A percentile compares a stretch with the other conserved stretches of the same genome.
Conservation (phyloP, 495 filamentous ascomycete species). For the Penicillium odoratum region DNA sequence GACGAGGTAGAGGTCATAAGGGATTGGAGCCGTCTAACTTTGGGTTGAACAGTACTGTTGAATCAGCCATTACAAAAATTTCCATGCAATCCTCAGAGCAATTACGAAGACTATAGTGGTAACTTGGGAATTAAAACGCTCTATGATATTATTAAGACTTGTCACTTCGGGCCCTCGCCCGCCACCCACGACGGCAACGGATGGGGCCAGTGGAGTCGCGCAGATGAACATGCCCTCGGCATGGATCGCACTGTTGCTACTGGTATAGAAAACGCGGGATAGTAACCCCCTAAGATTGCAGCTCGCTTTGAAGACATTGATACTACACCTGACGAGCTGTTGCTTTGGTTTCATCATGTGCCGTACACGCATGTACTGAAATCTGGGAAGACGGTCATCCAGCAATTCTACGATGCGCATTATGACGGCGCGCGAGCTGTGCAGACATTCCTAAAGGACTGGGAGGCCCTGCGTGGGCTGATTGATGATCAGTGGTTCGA, state of each 20-base stretch:
- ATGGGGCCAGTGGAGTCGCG: constrained; percentile 74
- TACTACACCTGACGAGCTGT: constrained; percentile 66
- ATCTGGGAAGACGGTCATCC: constrained; percentile 68
- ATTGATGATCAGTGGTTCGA: constrained; percentile 64
- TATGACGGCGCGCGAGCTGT: constrained; percentile 61
- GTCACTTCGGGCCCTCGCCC: constrained; percentile 70
- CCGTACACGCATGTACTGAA: constrained; percentile 64
- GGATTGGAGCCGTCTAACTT: constrained; percentile 69
- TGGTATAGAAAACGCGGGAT: constrained; percentile 63
- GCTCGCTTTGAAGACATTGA: constrained; percentile 57
- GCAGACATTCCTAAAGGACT: constrained; percentile 54
- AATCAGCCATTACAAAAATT: constrained; percentile 60
- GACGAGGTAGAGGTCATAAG: constrained; percentile 51
- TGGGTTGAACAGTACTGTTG: constrained; percentile 51
- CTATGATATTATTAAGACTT: constrained; percentile 62
- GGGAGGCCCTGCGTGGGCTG: constrained; percentile 53
- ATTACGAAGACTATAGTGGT: constrained; percentile 69
- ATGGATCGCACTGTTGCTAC: constrained; percentile 72
- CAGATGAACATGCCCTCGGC: constrained; percentile 57
- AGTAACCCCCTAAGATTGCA: constrained; percentile 63
- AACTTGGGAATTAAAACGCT: constrained; percentile 72
- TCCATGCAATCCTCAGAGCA: constrained; percentile 69
- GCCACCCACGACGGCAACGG: constrained; percentile 65
- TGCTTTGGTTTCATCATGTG: constrained; percentile 78
- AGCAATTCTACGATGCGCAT: constrained; percentile 75